Evolutionary conservation across 2,329 filamentous ascomycete genomes (phyloP).

Genomic region (Phialophora tarda): DNA sequence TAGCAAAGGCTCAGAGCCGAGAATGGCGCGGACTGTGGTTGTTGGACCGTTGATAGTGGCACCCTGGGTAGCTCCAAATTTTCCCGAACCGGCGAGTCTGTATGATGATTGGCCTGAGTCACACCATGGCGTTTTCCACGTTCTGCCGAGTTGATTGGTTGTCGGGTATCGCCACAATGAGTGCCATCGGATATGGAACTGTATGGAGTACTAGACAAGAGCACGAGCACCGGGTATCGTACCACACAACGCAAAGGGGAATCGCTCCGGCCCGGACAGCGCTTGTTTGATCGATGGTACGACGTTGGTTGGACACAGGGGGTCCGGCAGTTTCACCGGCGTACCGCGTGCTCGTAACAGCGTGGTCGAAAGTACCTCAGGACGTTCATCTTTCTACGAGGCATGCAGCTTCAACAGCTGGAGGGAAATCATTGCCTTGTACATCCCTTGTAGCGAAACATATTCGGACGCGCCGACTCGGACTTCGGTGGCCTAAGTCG

Average conservation of each 20-base stretch:
- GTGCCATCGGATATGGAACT: neutral
- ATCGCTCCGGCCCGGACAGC: conserved; percentile 10
- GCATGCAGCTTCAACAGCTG: neutral
- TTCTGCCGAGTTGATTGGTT: neutral
- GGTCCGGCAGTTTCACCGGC: neutral
- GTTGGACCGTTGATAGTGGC: conserved; percentile 1
- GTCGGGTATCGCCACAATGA: conserved; percentile 7
- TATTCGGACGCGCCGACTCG: conserved; percentile 11
- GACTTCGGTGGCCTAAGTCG: neutral
- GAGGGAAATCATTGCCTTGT: conserved; percentile 9
- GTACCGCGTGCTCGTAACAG: conserved; percentile 2
- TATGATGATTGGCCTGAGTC: conserved; percentile 15
- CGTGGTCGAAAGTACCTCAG: conserved; percentile 11
- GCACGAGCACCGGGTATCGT: conserved; percentile 1
- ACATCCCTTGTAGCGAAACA: neutral
- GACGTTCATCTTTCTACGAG: conserved; percentile 10
- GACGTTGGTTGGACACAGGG: neutral
- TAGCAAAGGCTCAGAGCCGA: neutral
- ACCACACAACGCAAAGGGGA: conserved; percentile 5
- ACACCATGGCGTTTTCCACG: neutral
- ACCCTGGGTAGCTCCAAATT: neutral
- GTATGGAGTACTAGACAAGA: neutral
- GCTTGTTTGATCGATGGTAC: conserved; percentile 1
- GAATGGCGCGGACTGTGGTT: neutral
- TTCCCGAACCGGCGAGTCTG: neutral